A percentile compares a stretch with the other conserved stretches of the same genome.
These are phyloP conservation scores for Beauveria sp. DNA, from an alignment of 2,329 filamentous ascomycete genomes.

Conservation along the genomic window DNA sequence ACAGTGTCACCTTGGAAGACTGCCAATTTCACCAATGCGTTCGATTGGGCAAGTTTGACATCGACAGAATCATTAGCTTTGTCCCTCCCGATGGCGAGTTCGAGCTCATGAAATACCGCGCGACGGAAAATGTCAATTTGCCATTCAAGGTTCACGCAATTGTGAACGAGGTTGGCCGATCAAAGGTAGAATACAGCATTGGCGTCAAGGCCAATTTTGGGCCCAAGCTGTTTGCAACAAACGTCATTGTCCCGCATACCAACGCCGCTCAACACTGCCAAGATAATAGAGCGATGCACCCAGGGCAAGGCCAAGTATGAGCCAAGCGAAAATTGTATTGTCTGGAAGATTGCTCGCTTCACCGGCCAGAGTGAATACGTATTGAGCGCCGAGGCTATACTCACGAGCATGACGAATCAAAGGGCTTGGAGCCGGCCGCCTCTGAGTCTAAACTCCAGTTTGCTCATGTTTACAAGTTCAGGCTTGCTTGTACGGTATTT, in stretches of 20 bases:
- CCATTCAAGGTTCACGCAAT: conserved; percentile 99
- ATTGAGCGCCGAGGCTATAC: conserved; percentile 81
- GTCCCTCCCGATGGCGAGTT: conserved; percentile 96
- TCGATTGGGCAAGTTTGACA: conserved; percentile 93
- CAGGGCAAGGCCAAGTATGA: conserved; percentile 99
- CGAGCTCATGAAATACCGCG: conserved; percentile 96
- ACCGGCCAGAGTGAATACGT: conserved; percentile 97
- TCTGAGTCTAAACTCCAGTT: conserved; percentile 80
- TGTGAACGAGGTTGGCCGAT: conserved; percentile 93
- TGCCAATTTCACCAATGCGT: conserved; percentile 99
- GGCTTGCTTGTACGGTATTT: conserved; percentile 87
- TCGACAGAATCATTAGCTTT: conserved; percentile 93
- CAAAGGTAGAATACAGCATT: conserved; percentile 97
- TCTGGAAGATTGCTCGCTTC: conserved; percentile 99
- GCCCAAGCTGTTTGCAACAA: conserved; percentile 92
- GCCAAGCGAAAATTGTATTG: conserved; percentile 93
- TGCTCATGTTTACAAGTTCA: conserved; percentile 97
- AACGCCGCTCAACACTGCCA: conserved; percentile 91
- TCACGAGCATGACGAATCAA: conserved; percentile 97
- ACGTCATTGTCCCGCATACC: conserved; percentile 91
- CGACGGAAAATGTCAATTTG: conserved; percentile 96
- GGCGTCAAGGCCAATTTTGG: conserved; percentile 96
- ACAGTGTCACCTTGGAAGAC: conserved; percentile 92
- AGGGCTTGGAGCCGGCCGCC: conserved; percentile 95
- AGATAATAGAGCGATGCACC: conserved; percentile 84